Percentiles rank a stretch among this genome's conserved stretches.
Evolutionary conservation across 495 filamentous ascomycete genomes (phyloP).

Genomic region (Hypoxylon lienhwacheense): DNA sequence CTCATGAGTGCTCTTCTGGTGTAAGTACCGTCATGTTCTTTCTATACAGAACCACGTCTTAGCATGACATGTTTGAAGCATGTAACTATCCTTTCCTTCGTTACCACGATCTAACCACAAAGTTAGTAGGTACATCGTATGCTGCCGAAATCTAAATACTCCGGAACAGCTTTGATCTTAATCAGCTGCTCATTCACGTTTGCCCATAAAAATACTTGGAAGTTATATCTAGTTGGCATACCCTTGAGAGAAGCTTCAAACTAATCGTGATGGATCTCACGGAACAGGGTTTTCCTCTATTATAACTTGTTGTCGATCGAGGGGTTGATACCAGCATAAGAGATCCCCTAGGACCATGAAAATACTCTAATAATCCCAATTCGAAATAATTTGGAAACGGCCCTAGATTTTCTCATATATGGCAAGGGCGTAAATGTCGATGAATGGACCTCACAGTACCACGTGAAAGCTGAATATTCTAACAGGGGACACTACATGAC

Average conservation of each 20-base stretch:
- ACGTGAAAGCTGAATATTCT: slow-evolving; percentile 2
- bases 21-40: too few relatives aligned
- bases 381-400: neutral
- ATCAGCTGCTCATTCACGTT: slow-evolving; percentile 7
- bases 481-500: neutral
- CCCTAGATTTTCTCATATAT: slow-evolving; percentile 9
- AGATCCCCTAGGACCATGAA: neutral
- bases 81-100: neutral
- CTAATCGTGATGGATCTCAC: neutral
- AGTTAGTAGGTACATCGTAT: slow-evolving; percentile 4
- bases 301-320: neutral
- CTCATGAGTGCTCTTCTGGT: too few relatives aligned
- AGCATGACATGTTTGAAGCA: neutral
- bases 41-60: neutral
- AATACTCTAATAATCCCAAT: slow-evolving; percentile 3
- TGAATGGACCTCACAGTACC: slow-evolving; percentile 6
- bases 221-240: neutral
- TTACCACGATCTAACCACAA: neutral
- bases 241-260: neutral
- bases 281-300: neutral
- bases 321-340: neutral
- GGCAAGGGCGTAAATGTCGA: slow-evolving; percentile 6
- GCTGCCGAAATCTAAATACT: neutral
- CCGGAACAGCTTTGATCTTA: neutral
- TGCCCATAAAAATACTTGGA: neutral